These are phyloP conservation scores for Papiliotrema nemorosa DNA, from an alignment of 1,284 basidiomycete genomes.

Conservation along the genomic window DNA sequence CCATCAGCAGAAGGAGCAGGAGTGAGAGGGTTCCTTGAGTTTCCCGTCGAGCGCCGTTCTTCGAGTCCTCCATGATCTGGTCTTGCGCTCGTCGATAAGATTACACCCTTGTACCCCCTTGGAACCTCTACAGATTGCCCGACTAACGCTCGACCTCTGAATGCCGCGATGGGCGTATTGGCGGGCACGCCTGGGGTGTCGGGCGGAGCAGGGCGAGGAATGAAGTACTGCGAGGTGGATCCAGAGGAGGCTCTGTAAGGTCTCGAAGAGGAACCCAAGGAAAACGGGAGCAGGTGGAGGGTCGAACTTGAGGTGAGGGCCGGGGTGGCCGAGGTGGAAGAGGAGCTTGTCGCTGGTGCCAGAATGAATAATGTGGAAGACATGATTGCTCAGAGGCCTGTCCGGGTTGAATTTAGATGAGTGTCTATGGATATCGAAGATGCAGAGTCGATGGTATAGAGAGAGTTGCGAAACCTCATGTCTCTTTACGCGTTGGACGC, in stretches of 20 bases:
- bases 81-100: slow-evolving; percentile 20
- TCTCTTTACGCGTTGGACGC: too few relatives aligned
- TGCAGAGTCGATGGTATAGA: too few relatives aligned
- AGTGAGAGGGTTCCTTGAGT: slow-evolving; percentile 6
- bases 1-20: background rate
- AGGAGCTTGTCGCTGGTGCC: background rate
- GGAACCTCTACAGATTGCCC: slow-evolving; percentile 34
- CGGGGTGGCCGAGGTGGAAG: background rate
- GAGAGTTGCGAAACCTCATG: too few relatives aligned
- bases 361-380: slow-evolving; percentile 1
- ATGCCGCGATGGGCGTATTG: slow-evolving; percentile 26
- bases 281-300: slow-evolving; percentile 39
- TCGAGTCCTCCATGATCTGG: slow-evolving; percentile 23
- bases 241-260: slow-evolving; percentile 18
- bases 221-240: slow-evolving; percentile 28
- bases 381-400: too few relatives aligned
- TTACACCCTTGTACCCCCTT: slow-evolving; percentile 28
- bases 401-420: too few relatives aligned
- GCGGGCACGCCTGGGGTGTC: slow-evolving; percentile 5
- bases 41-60: background rate
- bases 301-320: background rate
- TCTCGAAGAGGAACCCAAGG: slow-evolving; percentile 23
- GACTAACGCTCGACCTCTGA: slow-evolving; percentile 37
- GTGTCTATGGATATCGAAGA: too few relatives aligned
- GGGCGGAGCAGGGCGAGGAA: slow-evolving; percentile 24